phyloP scores from a whole-genome alignment of 805 yeast genomes.

The Ogataea angusta region DNA sequence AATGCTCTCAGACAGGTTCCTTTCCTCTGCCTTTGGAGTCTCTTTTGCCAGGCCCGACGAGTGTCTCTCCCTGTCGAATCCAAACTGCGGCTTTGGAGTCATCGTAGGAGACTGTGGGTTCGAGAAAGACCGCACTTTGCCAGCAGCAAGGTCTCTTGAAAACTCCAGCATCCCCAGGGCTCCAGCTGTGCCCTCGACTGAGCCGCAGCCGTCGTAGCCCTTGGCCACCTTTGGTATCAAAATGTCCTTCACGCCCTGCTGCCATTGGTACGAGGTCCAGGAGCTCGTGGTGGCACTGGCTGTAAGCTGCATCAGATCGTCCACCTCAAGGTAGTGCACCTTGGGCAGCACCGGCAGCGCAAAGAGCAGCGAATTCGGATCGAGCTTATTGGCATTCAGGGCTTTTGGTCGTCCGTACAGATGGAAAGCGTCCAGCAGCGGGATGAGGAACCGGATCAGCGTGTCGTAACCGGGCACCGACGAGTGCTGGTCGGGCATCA shows the following conservation, averaged over 20 bases:
- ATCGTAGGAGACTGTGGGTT: conserved; percentile 38
- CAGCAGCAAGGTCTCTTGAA: conserved; percentile 26
- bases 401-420: conserved; percentile 80
- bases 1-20: neutral
- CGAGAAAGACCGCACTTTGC: conserved; percentile 25
- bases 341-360: conserved; percentile 82
- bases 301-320: conserved; percentile 50
- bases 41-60: conserved; percentile 7
- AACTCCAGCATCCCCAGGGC: conserved; percentile 38
- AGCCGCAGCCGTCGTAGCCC: conserved; percentile 82
- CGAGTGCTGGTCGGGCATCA: conserved; percentile 83
- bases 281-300: conserved; percentile 29
- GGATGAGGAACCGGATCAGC: conserved; percentile 74
- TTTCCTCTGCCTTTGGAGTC: neutral
- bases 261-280: conserved; percentile 67
- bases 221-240: conserved; percentile 48
- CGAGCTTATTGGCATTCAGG: conserved; percentile 68
- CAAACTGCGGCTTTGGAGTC: conserved; percentile 32
- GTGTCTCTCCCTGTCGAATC: conserved; percentile 11
- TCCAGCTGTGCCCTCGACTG: conserved; percentile 57
- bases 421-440: conserved; percentile 70
- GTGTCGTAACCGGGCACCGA: conserved; percentile 83
- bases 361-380: conserved; percentile 64
- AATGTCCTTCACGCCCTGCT: conserved; percentile 49
- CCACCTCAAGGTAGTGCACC: conserved; percentile 65